phyloP scores from a whole-genome alignment of 306 rosid genomes.

The Phaseolus lunatus region DNA sequence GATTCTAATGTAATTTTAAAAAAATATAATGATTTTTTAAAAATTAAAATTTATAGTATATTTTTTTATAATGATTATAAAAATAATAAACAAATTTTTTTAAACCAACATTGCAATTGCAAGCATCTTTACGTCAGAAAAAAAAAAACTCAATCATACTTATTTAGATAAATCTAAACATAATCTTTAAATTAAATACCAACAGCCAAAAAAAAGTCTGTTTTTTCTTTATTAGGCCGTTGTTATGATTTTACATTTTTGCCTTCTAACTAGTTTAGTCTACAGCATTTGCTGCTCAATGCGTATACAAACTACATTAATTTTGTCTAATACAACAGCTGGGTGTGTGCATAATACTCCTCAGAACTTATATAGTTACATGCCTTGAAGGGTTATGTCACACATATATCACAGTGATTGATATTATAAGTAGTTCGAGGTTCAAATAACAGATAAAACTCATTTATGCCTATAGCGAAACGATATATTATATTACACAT shows the following conservation, averaged over 20 bases:
- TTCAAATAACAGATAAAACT: slow-evolving; percentile 7
- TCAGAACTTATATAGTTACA: not conserved
- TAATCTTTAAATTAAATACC: not conserved
- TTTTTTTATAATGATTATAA: no score
- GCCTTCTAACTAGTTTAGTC: not conserved
- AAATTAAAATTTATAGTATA: no score
- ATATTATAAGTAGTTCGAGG: slow-evolving; percentile 18
- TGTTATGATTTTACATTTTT: not conserved
- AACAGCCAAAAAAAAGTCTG: not conserved
- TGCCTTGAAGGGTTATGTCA: slow-evolving; percentile 16
- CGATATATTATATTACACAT: slow-evolving; percentile 17
- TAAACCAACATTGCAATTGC: no score
- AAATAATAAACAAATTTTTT: no score
- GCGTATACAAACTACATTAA: not conserved
- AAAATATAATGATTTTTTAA: no score
- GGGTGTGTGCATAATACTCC: not conserved
- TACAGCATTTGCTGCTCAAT: not conserved
- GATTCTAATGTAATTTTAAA: no score
- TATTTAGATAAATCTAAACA: no score
- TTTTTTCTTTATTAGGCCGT: not conserved
- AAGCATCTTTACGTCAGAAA: no score
- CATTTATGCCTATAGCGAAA: slow-evolving; percentile 30
- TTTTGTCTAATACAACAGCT: not conserved
- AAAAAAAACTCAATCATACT: no score
- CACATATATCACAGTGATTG: slow-evolving; percentile 12